Evolutionary conservation across 352 stramenopile species (phyloP).

Genomic region (Pythium aquatile): DNA sequence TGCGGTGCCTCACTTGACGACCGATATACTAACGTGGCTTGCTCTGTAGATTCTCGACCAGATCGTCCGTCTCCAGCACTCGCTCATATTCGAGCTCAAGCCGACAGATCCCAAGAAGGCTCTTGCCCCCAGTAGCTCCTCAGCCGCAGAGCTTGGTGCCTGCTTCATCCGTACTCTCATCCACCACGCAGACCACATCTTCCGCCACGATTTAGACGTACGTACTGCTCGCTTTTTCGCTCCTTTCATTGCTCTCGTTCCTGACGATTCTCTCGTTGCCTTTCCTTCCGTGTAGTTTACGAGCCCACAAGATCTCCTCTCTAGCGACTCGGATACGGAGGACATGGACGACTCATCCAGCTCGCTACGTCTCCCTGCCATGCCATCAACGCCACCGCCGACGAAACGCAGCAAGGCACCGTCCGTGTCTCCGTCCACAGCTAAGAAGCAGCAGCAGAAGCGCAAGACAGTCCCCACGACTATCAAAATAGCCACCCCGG

Average conservation of each 20-base stretch:
- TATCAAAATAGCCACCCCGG: not conserved
- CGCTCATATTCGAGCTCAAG: slow-evolving; percentile 36
- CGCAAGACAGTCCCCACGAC: not conserved
- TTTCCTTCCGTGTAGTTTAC: slow-evolving; percentile 22
- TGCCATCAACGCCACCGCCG: slow-evolving; percentile 13
- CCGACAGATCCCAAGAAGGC: not conserved
- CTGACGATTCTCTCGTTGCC: slow-evolving; percentile 9
- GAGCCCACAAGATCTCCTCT: slow-evolving; percentile 33
- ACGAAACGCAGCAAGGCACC: slow-evolving; percentile 1
- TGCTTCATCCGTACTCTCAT: slow-evolving; percentile 66
- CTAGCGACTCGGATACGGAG: slow-evolving; percentile 51
- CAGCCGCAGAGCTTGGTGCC: slow-evolving; percentile 29
- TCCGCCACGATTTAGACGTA: slow-evolving; percentile 57
- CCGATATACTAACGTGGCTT: not conserved
- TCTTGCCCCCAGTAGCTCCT: not conserved
- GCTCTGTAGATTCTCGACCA: slow-evolving; percentile 36
- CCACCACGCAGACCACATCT: slow-evolving; percentile 65
- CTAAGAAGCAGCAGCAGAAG: slow-evolving; percentile 6
- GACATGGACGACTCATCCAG: slow-evolving; percentile 35
- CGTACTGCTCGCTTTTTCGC: slow-evolving; percentile 3
- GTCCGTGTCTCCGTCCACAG: slow-evolving; percentile 7
- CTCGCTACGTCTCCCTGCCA: slow-evolving; percentile 2
- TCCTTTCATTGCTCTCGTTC: slow-evolving; percentile 9
- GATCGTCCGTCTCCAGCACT: slow-evolving; percentile 41
- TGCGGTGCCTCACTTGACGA: not conserved